Evolutionary conservation across 352 stramenopile species (phyloP).

Genomic region (Globisporangium solare): DNA sequence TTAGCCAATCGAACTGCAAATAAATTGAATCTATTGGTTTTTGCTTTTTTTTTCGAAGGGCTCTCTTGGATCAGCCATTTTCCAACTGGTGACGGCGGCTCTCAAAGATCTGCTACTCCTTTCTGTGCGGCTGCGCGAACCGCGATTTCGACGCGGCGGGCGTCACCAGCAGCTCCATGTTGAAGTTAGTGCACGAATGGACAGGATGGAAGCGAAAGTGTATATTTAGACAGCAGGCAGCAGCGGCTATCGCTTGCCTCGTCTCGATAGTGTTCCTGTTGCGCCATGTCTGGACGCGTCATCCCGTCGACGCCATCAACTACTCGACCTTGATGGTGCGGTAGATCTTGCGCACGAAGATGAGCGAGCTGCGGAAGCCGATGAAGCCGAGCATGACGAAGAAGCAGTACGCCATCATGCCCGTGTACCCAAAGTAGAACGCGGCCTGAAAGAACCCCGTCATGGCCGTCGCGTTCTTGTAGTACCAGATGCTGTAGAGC

Average conservation of each 20-base stretch:
- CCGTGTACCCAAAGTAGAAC: conserved; percentile 99
- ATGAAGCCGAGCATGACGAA: conserved; percentile 97
- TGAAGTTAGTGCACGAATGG: neutral
- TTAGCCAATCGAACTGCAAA: no score
- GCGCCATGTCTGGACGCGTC: no score
- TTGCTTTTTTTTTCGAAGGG: neutral
- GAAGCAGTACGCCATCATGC: conserved; percentile 95
- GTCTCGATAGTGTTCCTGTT: no score
- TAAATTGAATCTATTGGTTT: neutral
- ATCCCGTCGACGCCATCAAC: no score
- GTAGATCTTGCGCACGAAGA: conserved; percentile 98
- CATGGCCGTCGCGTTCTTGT: conserved; percentile 93
- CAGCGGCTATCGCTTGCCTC: no score
- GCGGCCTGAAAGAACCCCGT: conserved; percentile 93
- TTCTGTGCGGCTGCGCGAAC: neutral
- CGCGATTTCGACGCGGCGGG: neutral
- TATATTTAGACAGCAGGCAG: no score
- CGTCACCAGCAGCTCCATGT: neutral
- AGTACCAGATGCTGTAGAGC: conserved; percentile 95
- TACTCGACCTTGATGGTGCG: conserved; percentile 96
- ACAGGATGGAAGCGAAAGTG: no score
- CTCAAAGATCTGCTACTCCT: neutral
- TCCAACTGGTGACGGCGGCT: neutral
- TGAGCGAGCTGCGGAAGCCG: conserved; percentile 93
- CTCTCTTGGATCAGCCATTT: neutral